Evolutionary conservation across 2,329 filamentous ascomycete species (phyloP).

Genomic region (Raffaelea arxii): DNA sequence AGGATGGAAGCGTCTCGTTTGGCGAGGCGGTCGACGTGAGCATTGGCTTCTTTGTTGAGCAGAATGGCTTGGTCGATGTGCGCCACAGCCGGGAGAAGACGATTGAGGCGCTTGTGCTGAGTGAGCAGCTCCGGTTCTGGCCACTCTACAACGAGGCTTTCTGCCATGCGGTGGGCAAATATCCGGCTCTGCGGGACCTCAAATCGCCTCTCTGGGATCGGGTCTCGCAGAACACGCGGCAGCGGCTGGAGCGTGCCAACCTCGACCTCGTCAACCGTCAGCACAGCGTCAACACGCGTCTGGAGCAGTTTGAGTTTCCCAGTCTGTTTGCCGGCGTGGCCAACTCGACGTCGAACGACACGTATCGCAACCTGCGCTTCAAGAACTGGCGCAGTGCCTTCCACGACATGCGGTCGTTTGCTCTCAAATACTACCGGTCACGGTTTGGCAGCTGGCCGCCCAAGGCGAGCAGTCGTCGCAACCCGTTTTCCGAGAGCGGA

Average conservation of each 20-base stretch:
- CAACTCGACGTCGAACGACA: slow-evolving; percentile 67
- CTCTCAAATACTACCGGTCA: slow-evolving; percentile 55
- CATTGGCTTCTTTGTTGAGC: slow-evolving; percentile 68
- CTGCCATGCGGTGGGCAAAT: slow-evolving; percentile 81
- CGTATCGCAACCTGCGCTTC: slow-evolving; percentile 72
- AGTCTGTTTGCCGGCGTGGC: slow-evolving; percentile 81
- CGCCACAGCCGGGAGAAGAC: slow-evolving; percentile 78
- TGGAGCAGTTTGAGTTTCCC: slow-evolving; percentile 88
- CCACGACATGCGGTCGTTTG: slow-evolving; percentile 62
- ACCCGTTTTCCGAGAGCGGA: slow-evolving; percentile 74
- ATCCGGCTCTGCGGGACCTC: slow-evolving; percentile 59
- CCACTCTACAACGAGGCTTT: slow-evolving; percentile 86
- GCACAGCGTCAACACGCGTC: slow-evolving; percentile 56
- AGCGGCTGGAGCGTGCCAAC: slow-evolving; percentile 72
- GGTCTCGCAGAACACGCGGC: slow-evolving; percentile 61
- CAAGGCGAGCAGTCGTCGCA: slow-evolving; percentile 86
- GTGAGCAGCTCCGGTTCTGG: slow-evolving; percentile 74
- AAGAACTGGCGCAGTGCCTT: slow-evolving; percentile 75
- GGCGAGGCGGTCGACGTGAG: slow-evolving; percentile 52
- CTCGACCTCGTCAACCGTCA: slow-evolving; percentile 69
- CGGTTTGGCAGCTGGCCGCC: slow-evolving; percentile 71
- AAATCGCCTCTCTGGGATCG: slow-evolving; percentile 57
- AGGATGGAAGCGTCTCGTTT: slow-evolving; percentile 48
- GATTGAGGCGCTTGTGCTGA: slow-evolving; percentile 78
- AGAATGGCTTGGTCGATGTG: slow-evolving; percentile 69